Evolutionary conservation across 2,329 filamentous ascomycete species (phyloP), one percentile per base, ranked within the genome.

Genomic region (Elsinoe australis): DNA sequence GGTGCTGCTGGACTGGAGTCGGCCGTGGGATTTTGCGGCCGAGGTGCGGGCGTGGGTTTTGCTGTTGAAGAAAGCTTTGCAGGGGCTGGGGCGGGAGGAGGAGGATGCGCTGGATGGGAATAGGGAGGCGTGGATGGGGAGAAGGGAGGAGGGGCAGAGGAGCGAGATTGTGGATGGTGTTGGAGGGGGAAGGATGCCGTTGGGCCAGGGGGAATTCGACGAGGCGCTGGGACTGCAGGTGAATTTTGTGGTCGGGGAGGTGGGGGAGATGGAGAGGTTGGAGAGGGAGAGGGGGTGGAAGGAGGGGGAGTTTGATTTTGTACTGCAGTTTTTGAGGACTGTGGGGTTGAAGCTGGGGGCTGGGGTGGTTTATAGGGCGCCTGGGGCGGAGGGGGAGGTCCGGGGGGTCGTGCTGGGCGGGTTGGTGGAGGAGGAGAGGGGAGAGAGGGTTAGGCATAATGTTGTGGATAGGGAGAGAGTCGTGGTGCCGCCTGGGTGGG

Each of bases 221-320:
- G 88, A 94, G 60, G 86, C 82, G 4, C 69, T 95, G 6, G 89
- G 89, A 0, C 68, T 98, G 49, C 87, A 88, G 0, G 71, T 98
- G 29, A 94, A 87, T 60, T 85, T 98, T 6, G 88, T 96, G n/a
- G 95, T 90, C 63, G 89, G 96, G 65, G 92, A 94, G 63, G 88
- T 87, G 10, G 87, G 94, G 66, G 88, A 86, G 64, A 94, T 96
- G 64, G 89, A 96, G 61, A 78, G 80, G 31, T 67, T 98, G 50
- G 92, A 96, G 67, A 87, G n/a, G n/a, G n/a, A 86, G 64, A 82
- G 89, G 51, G 81, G 84, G 10, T 98, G 90, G 88, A 90, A 88
- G 66, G 92, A 98, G 66, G 87, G 94, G 56, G 85, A 94, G 58
- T 98, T 98, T 60, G 92, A 98, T 64, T 89, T 92, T 56, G 86